Evolutionary conservation across 176 grass and related monocot genomes (phyloP), one percentile per base, ranked within the genome.

Genomic region (Musa troglodytarum): DNA sequence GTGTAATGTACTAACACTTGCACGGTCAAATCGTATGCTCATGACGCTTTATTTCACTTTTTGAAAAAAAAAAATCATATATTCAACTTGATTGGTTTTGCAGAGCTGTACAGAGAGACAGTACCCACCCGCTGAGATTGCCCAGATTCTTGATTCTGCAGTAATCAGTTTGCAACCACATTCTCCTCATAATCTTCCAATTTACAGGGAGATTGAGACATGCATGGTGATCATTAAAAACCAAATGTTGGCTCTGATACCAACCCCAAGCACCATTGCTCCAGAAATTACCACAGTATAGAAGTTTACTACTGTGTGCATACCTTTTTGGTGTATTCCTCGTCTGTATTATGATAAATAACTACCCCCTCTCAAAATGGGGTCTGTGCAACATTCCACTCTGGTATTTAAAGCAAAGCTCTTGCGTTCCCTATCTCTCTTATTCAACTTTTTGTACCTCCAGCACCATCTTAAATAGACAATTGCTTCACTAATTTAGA

Each of bases 81-180:
- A 43, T 43, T 43, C 34, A 6, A 43, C 34, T 8, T 16, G 17
- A 55, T 61, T 58, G 63, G 20, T 76, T 69, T 23, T 14, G 65
- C 93, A 99, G 95, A 89, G 76, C 53, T 99, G 95, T 84, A 91
- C 95, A 1, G 95, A 99, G 81, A 93, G 87, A 73, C 95, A 91
- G 75, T 92, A 89, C 12, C 90, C 89, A 17, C 95, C 95, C 22
- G 95, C 95, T 11, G 95, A 99, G 81, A 86, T 99, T 4, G 90
- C 95, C 0, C 90, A 98, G 58, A 94, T 99, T 64, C 78, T 99
- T 8, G 90, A 94, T 80, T 91, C 90, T 0, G 90, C 84, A 5
- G 74, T 99, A 28, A 77, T 86, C 11, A 81, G 90, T 69, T 63
- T 99, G 72, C 95, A 94, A 8, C 90, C 95, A 1, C 78, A 90